These are phyloP conservation scores for Corniculantispora saksenae DNA, from an alignment of 2,329 filamentous ascomycete species.

Conservation along the genomic window DNA sequence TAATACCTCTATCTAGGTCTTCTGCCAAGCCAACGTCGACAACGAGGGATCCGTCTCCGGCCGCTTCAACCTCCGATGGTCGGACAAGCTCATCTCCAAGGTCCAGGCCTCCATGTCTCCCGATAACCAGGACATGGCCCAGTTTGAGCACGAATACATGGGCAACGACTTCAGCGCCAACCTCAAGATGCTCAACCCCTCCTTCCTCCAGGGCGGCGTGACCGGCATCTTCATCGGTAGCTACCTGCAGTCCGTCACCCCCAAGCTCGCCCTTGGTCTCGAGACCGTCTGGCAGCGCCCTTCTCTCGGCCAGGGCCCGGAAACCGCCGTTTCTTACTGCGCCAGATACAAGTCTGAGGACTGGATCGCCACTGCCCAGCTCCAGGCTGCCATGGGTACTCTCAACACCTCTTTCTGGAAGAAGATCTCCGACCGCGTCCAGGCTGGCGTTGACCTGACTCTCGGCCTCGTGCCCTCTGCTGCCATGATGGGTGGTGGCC, in stretches of 20 bases:
- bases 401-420: slow-evolving; percentile 94
- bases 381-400: slow-evolving; percentile 79
- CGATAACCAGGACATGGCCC: slow-evolving; percentile 81
- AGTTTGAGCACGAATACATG: slow-evolving; percentile 93
- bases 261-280: slow-evolving; percentile 80
- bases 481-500: slow-evolving; percentile 71
- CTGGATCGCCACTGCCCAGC: slow-evolving; percentile 89
- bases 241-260: slow-evolving; percentile 92
- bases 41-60: slow-evolving; percentile 86
- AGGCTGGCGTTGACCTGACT: slow-evolving; percentile 93
- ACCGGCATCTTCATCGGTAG: slow-evolving; percentile 95
- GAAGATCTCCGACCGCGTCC: slow-evolving; percentile 87
- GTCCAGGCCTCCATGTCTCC: slow-evolving; percentile 82
- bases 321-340: slow-evolving; percentile 86
- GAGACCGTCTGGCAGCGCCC: slow-evolving; percentile 93
- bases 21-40: slow-evolving; percentile 93
- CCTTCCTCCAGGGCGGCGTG: slow-evolving; percentile 82
- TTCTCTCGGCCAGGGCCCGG: slow-evolving; percentile 81
- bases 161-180: slow-evolving; percentile 92
- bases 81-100: slow-evolving; percentile 78
- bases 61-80: slow-evolving; percentile 93
- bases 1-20: slow-evolving; percentile 60
- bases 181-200: slow-evolving; percentile 95
- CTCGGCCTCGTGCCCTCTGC: slow-evolving; percentile 72
- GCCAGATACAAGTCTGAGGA: slow-evolving; percentile 88